phyloP scores from a whole-genome alignment of 2,329 filamentous ascomycete genomes.

The Fusarium stilboides region DNA sequence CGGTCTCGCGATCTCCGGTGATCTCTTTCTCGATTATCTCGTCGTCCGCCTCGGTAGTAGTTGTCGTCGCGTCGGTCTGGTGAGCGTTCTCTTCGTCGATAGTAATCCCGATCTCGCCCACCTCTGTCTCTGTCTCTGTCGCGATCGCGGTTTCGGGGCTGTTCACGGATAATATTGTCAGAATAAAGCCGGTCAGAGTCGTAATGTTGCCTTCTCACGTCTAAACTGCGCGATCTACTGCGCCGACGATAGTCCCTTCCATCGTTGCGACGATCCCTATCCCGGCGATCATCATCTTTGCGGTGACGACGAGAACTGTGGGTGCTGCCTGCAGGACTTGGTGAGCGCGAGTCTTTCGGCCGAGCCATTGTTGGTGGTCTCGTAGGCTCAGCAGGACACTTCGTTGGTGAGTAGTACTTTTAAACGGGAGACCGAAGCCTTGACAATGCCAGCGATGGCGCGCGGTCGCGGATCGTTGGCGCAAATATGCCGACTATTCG shows the following conservation, averaged over 20 bases:
- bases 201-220: conserved; percentile 65
- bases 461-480: conserved; percentile 27
- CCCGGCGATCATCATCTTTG: conserved; percentile 73
- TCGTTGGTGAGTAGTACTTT: conserved; percentile 59
- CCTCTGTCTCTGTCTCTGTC: conserved; percentile 63
- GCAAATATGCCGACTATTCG: conserved; percentile 16
- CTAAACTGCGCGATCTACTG: conserved; percentile 74
- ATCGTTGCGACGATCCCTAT: conserved; percentile 66
- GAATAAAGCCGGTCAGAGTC: conserved; percentile 51
- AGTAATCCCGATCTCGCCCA: conserved; percentile 67
- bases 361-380: conserved; percentile 69
- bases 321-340: conserved; percentile 92
- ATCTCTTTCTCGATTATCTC: conserved; percentile 71
- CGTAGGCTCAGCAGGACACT: conserved; percentile 60
- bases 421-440: conserved; percentile 43
- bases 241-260: conserved; percentile 68
- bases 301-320: conserved; percentile 78
- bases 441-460: conserved; percentile 43
- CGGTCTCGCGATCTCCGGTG: conserved; percentile 76
- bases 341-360: conserved; percentile 83
- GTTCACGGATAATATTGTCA: conserved; percentile 57
- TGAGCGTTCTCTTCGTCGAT: conserved; percentile 79
- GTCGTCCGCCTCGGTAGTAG: conserved; percentile 71
- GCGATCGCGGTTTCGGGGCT: conserved; percentile 73
- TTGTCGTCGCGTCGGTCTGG: conserved; percentile 77